Percentiles rank a stretch among this genome's conserved stretches.
phyloP scores from a whole-genome alignment of 2,329 filamentous ascomycete species.

The Cladosporium halotolerans region DNA sequence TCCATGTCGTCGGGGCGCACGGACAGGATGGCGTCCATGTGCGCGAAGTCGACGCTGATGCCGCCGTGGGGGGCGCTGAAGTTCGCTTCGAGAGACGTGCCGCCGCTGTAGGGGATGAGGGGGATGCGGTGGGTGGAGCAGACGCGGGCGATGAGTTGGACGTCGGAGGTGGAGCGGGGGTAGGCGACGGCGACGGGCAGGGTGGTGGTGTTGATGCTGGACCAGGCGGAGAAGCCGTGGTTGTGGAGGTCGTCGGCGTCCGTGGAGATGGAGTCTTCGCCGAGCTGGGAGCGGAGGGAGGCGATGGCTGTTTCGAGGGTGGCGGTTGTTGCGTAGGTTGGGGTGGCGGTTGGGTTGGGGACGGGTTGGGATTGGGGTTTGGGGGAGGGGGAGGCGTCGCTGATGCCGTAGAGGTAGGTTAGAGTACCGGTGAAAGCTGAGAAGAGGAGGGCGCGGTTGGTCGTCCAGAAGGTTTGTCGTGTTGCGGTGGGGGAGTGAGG shows the following conservation, averaged over 20 bases:
- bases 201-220: constrained; percentile 57
- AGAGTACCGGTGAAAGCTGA: constrained; percentile 45
- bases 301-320: constrained; percentile 52
- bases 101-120: constrained; percentile 78
- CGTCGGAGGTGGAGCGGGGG: constrained; percentile 58
- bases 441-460: constrained; percentile 42
- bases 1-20: constrained; percentile 88
- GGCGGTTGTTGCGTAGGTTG: constrained; percentile 43
- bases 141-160: constrained; percentile 58
- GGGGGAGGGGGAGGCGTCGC: constrained; percentile 24
- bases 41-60: constrained; percentile 80
- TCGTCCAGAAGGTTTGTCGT: constrained; percentile 39
- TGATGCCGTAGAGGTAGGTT: constrained; percentile 47
- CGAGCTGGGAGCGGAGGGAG: constrained; percentile 48
- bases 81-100: constrained; percentile 81
- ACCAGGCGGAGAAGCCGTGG: constrained; percentile 67
- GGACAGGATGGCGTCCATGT: constrained; percentile 76
- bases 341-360: constrained; percentile 13
- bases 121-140: constrained; percentile 76
- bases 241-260: constrained; percentile 58
- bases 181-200: constrained; percentile 61
- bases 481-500: background rate
- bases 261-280: constrained; percentile 55
- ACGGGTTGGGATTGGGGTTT: background rate
- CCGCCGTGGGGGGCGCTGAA: constrained; percentile 83